Conservation (phyloP, 148 eudicot genomes). For the Chenopodium album region DNA sequence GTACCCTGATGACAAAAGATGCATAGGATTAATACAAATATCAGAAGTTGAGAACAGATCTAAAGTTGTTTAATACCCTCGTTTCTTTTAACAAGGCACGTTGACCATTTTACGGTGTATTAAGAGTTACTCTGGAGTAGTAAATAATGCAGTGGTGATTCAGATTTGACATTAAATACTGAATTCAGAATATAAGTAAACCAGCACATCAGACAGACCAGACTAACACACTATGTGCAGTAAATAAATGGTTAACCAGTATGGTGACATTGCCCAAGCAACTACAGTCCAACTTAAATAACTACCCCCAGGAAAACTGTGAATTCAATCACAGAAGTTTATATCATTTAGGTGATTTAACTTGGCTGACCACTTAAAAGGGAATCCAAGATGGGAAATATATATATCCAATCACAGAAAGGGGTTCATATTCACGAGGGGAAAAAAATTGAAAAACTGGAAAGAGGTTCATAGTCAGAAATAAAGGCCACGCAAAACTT, state of each 20-base stretch:
- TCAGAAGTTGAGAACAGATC: background rate
- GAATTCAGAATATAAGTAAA: background rate
- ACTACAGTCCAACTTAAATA: too few relatives aligned
- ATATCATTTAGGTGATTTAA: background rate
- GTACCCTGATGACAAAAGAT: conserved; percentile 56
- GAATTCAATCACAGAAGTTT: background rate
- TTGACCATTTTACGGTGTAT: background rate
- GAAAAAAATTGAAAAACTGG: background rate
- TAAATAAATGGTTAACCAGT: background rate
- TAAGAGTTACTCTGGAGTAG: too few relatives aligned
- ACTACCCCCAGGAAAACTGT: background rate
- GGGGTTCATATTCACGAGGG: too few relatives aligned
- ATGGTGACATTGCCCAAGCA: background rate
- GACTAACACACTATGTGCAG: background rate
- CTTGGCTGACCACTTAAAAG: too few relatives aligned
- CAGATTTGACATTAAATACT: too few relatives aligned
- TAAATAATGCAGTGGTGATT: too few relatives aligned
- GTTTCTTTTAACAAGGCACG: background rate
- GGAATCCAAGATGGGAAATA: too few relatives aligned
- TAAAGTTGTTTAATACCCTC: background rate
- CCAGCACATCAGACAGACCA: background rate
- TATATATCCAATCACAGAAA: too few relatives aligned
- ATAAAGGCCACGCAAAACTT: background rate
- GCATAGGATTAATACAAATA: background rate
- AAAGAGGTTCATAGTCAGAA: background rate